Evolutionary conservation across 257 asterid genomes (phyloP).

Genomic region (Solanum microdontum): DNA sequence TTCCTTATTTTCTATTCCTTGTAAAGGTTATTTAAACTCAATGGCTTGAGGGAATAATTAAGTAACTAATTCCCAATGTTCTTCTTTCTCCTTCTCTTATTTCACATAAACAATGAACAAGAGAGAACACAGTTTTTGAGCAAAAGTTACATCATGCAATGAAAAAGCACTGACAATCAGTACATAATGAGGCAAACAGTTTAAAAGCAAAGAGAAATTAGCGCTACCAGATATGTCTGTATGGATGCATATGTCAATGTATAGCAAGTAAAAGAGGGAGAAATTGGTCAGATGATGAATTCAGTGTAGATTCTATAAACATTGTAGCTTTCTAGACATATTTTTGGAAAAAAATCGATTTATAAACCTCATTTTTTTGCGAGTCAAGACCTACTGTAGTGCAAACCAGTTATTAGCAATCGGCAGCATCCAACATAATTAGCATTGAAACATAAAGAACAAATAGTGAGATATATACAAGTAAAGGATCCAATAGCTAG

Average conservation of each 20-base stretch:
- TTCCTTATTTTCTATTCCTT: neutral
- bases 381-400: neutral
- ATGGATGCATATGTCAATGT: neutral
- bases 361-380: neutral
- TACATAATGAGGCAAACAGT: neutral
- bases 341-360: neutral
- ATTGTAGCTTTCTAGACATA: neutral
- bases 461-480: neutral
- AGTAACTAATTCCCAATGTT: neutral
- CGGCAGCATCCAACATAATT: neutral
- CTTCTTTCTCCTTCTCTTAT: neutral
- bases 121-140: neutral
- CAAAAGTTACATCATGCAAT: neutral
- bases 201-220: neutral
- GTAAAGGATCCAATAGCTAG: neutral
- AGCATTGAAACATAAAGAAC: neutral
- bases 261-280: neutral
- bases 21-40: neutral
- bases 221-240: neutral
- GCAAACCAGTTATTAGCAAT: neutral
- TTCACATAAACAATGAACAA: neutral
- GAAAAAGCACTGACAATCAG: neutral
- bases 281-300: neutral
- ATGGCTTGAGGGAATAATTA: neutral
- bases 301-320: neutral